Percentiles rank a stretch among this genome's conserved stretches.
Conservation (phyloP, 2,329 filamentous ascomycete species). For the Aotearoamyces nothofagi region DNA sequence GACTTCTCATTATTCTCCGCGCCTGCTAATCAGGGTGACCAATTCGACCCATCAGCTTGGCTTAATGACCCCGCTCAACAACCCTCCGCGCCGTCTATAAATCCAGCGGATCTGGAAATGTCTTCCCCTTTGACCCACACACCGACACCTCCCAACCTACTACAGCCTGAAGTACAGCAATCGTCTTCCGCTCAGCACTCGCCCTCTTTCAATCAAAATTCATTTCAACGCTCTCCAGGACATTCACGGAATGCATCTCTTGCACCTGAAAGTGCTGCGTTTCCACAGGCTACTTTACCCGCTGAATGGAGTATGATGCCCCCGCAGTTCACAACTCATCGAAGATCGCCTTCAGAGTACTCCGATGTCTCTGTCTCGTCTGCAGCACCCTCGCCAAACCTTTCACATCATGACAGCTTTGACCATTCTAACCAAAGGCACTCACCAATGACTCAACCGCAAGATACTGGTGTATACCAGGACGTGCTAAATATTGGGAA, state of each 20-base stretch:
- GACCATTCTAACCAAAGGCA: conserved; percentile 56
- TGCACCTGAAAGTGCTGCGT: conserved; percentile 25
- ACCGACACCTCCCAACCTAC: conserved; percentile 15
- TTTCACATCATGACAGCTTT: conserved; percentile 65
- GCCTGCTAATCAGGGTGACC: conserved; percentile 33
- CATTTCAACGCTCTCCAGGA: conserved; percentile 13
- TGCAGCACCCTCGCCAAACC: conserved; percentile 67
- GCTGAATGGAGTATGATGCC: conserved; percentile 43
- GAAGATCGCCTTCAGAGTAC: conserved; percentile 76
- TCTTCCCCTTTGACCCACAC: conserved; percentile 21
- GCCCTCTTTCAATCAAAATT: conserved; percentile 14
- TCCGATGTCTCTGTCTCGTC: conserved; percentile 86
- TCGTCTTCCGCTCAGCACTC: conserved; percentile 21
- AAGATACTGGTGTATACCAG: conserved; percentile 59
- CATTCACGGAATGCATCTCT: conserved; percentile 19
- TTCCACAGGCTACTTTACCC: conserved; percentile 30
- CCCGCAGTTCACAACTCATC: conserved; percentile 60
- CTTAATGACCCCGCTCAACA: conserved; percentile 30
- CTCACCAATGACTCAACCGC: conserved; percentile 66
- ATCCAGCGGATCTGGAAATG: conserved; percentile 32
- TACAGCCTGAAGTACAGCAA: conserved; percentile 15
- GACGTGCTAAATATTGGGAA: conserved; percentile 63
- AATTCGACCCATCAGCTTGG: conserved; percentile 48
- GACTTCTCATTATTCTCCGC: conserved; percentile 53
- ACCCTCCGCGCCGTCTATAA: conserved; percentile 25